Evolutionary conservation across 768 basidiomycete species (phyloP), one percentile per base, ranked within the genome.

Genomic region (Trametes villosa): DNA sequence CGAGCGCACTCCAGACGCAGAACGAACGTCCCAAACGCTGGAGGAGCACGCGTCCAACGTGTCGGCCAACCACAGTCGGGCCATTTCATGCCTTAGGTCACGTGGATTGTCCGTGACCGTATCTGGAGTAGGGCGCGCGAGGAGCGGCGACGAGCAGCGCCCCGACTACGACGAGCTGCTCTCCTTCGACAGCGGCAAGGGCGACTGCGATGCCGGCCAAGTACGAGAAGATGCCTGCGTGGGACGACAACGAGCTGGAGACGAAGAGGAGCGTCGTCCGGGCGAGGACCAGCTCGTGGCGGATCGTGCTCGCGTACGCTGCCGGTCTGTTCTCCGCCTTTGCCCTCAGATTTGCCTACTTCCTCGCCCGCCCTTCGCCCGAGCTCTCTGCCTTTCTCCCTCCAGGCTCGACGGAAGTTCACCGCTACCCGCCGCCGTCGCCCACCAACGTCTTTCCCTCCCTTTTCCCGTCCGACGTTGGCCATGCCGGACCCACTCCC

Each of bases 361-460:
- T 18, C 18, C 7, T 38, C 36, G 5, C 36, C 36, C 4, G 13
- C 36, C 36, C 36, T 18, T 11, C 9, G 24, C 22, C 26, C 44
- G 44, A n/a, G n/a, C 27, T 24, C 4, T 27, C 24, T 24, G 24
- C 44, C 42, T 3, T 44, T 20, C 17, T 22, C 42, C 22, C 84
- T 70, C 88, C 86, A n/a, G 91, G 91, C 11, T 90, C 89, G 0
- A 87, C 89, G 2, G 79, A 81, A 58, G 79, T 81, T 5, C 84
- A 92, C 71, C 71, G 83, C 22, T 92, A 83, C 71, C 92, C 92
- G 9, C 92, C 92, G 0, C 64, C 83, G 0, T 81, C 83, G 8
- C 90, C 92, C 0, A 92, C 90, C 12, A 94, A 94, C 66, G 79
- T 76, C 7, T 81, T 81, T 64, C 88, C 92, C 0, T 82, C 86